phyloP scores from a whole-genome alignment of 441 rosid genomes.

The California macrophylla region DNA sequence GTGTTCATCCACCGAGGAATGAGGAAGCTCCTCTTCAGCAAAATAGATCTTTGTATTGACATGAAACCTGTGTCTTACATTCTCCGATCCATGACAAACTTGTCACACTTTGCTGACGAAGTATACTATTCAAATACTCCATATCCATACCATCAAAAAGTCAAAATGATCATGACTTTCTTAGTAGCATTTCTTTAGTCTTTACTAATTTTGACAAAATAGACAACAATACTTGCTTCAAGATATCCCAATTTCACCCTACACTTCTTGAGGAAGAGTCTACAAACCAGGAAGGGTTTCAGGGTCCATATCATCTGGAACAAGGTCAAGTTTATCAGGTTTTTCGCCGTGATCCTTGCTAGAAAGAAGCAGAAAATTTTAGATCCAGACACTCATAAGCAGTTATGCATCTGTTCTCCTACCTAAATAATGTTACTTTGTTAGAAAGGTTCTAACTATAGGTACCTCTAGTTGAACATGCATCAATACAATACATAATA shows the following conservation, averaged over 20 bases:
- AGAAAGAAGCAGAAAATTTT: background rate
- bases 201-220: background rate
- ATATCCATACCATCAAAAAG: background rate
- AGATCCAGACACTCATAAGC: background rate
- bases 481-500: background rate
- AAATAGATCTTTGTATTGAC: too few relatives aligned
- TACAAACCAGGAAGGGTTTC: background rate
- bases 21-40: too few relatives aligned
- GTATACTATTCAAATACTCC: background rate
- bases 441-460: background rate
- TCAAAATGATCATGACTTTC: background rate
- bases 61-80: too few relatives aligned
- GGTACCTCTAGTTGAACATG: background rate
- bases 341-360: background rate
- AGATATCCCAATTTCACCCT: background rate
- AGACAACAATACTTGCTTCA: background rate
- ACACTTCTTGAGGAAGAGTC: background rate
- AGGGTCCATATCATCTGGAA: background rate
- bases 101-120: too few relatives aligned
- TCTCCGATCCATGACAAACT: too few relatives aligned
- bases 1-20: background rate
- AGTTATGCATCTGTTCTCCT: background rate
- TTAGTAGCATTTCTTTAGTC: background rate
- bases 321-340: background rate
- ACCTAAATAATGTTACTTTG: background rate